Evolutionary conservation across 495 filamentous ascomycete species (phyloP), one percentile per base, ranked within the genome.

Genomic region (Cenococcum geophilum): DNA sequence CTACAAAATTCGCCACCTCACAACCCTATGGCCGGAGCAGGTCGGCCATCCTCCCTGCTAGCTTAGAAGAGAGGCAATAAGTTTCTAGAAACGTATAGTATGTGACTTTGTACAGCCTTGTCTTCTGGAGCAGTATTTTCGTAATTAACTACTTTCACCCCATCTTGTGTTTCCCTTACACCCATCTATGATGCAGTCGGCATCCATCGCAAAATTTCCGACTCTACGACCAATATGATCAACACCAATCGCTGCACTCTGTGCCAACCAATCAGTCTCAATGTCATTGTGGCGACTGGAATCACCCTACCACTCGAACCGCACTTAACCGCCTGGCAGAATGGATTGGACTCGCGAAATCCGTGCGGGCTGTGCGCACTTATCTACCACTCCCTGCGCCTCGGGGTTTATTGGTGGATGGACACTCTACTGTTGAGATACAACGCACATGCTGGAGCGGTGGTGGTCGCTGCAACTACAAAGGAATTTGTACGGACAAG

Each of bases 271-370:
- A 55, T 55, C 14, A 55, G n/a, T 55, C n/a, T 55, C 12, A n/a
- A 22, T 55, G 23, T 8, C 23, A 55, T 55, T n/a, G n/a, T 55
- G 14, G 23, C 4, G 51, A 55, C 51, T 32, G 51, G 51, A 32
- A 55, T 55, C 12, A 23, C 12, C n/a, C 51, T 55, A 32, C 51
- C 51, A 32, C 51, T 55, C 51, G 23, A 55, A n/a, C 51, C 51
- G 6, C 23, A 55, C n/a, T 55, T 22, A 23, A 22, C 23, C 23
- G 51, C 51, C 9, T 55, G 51, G 51, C 4, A 55, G 23, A 8
- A 55, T 32, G 12, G 21, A 4, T 9, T 32, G 12, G n/a, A 23
- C 23, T 55, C 23, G 6, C 8, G 20, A 18, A 40, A 40, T 40
- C 36, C 6, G 36, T 14, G 36, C 36, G 36, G 36, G 14, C 36